A percentile compares a stretch with the other conserved stretches of the same genome.
Evolutionary conservation across 108 stramenopile genomes (phyloP).

Genomic region (Cyclotella kingstonii): DNA sequence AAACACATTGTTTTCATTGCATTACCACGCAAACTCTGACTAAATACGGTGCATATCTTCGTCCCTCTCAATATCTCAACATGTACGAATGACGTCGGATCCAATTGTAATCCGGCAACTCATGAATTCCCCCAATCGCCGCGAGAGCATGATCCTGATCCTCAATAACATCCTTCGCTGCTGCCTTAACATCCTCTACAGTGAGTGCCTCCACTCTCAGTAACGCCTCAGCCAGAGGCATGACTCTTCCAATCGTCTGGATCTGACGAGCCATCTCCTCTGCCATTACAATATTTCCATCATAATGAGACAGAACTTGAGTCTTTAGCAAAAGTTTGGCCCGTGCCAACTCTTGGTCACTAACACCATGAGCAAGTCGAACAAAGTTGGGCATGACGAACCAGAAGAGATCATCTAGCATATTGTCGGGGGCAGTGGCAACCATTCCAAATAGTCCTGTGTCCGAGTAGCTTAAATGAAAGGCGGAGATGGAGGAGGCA

Average conservation of each 20-base stretch:
- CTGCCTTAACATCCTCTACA: constrained; percentile 84
- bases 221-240: constrained; percentile 95
- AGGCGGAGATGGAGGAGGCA: constrained; percentile 89
- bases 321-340: constrained; percentile 97
- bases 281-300: constrained; percentile 88
- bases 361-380: constrained; percentile 86
- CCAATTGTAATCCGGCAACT: constrained; percentile 92
- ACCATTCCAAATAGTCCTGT: constrained; percentile 97
- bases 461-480: constrained; percentile 99
- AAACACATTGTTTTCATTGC: too few relatives aligned
- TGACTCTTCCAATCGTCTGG: constrained; percentile 94
- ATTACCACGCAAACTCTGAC: too few relatives aligned
- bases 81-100: constrained; percentile 84
- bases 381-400: constrained; percentile 91
- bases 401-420: constrained; percentile 90
- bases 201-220: constrained; percentile 92
- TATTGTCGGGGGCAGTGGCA: constrained; percentile 91
- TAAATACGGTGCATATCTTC: too few relatives aligned
- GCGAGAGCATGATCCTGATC: constrained; percentile 97
- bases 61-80: constrained; percentile 69
- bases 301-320: constrained; percentile 87
- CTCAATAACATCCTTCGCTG: constrained; percentile 86
- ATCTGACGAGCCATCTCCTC: constrained; percentile 99
- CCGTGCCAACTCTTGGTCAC: constrained; percentile 90
- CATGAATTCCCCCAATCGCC: constrained; percentile 96